Base-by-base conservation (phyloP, 371 early-diverging fungal genomes). In the Rhizomucor pusillus region DNA sequence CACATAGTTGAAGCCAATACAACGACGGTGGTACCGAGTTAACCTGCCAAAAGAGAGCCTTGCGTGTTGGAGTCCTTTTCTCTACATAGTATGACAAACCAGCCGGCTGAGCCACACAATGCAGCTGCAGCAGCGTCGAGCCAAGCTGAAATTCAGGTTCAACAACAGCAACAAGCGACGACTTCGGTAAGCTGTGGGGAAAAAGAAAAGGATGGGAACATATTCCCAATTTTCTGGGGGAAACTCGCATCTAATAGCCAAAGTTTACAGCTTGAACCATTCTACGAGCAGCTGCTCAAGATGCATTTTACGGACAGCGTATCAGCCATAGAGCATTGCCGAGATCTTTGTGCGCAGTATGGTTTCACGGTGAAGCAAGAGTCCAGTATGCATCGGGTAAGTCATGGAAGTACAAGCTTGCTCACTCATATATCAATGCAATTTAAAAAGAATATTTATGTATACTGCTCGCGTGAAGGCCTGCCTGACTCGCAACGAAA, bases 401-500 rank as follows among this genome's bases (percentile, higher is more conserved):
- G 47, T 18, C 6, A 22, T 29, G 19, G n/a, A 54, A 20, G n/a
- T 24, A 39, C 18, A 20, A 12, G 34, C 14, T 5, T 41, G n/a
- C 4, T 13, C 3, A 46, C 3, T 24, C 58, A 20, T 39, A 25
- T 35, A 14, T n/a, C 13, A 12, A 18, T 19, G 34, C 13, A 5
- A 19, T 47, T 36, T 29, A 22, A 18, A n/a, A 62, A 84, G 84
- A 81, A 80, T 48, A 79, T 84, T 20, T 84, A 84, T 51, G 66
- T 84, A 43, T 73, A 78, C 48, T 81, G 81, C 45, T 81, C 81
- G 3, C 63, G 81, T 34, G 81, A 81, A 61, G 81, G 81, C 33
- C 63, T 78, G 5, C 73, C 79, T 14, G 81, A 81, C 50, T 77
- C 77, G 18, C 58, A 67, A 57, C 79, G 79, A 43, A 71, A 72